phyloP scores from a whole-genome alignment of 2,329 filamentous ascomycete genomes.

The Aspergillus alliaceus region DNA sequence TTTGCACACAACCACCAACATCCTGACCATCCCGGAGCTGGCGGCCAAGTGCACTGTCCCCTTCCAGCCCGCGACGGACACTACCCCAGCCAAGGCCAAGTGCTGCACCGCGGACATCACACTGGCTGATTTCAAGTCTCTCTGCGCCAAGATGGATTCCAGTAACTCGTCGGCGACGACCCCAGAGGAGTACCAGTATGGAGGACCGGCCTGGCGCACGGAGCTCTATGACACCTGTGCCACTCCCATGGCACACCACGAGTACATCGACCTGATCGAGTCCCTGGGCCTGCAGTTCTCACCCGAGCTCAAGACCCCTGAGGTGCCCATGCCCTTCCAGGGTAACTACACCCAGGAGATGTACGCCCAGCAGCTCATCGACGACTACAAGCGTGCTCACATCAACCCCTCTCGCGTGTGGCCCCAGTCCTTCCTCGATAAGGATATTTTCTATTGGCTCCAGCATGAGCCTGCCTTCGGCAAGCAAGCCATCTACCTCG shows the following conservation, averaged over 20 bases:
- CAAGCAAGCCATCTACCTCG: slow-evolving; percentile 20
- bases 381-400: slow-evolving; percentile 18
- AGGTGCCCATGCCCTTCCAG: slow-evolving; percentile 18
- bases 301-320: slow-evolving; percentile 18
- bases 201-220: slow-evolving; percentile 17
- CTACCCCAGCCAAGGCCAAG: slow-evolving; percentile 10
- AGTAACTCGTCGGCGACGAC: slow-evolving; percentile 17
- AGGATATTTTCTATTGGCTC: slow-evolving; percentile 20
- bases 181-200: slow-evolving; percentile 20
- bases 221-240: slow-evolving; percentile 16
- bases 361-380: slow-evolving; percentile 21
- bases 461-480: slow-evolving; percentile 17
- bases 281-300: slow-evolving; percentile 19
- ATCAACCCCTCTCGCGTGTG: slow-evolving; percentile 19
- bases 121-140: slow-evolving; percentile 18
- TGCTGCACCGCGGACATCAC: slow-evolving; percentile 23
- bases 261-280: slow-evolving; percentile 18
- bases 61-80: slow-evolving; percentile 14
- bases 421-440: slow-evolving; percentile 20
- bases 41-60: slow-evolving; percentile 19
- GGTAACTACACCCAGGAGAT: slow-evolving; percentile 19
- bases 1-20: slow-evolving; percentile 22
- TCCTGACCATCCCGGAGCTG: slow-evolving; percentile 18
- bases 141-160: slow-evolving; percentile 23
- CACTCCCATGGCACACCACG: slow-evolving; percentile 18